Base-by-base conservation (phyloP, 139 green algal genomes). In the Desmodesmus armatus region DNA sequence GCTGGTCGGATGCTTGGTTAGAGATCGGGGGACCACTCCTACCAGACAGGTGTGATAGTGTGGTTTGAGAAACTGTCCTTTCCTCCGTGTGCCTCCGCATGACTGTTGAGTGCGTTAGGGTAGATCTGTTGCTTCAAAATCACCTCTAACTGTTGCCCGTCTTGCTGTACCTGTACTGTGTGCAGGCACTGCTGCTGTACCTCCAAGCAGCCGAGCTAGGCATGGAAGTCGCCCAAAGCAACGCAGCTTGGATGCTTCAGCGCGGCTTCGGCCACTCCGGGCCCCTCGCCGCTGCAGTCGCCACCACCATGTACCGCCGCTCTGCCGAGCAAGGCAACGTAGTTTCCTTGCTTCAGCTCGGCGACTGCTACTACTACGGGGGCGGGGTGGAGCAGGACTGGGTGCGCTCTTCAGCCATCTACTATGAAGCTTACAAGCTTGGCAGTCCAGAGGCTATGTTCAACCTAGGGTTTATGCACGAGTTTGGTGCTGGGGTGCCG, bases 381-480 rank as follows among this genome's bases (percentile, higher is more conserved):
- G 37, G 3, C 76, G 88, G 47, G 0, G 47, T 65, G 15, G 62
- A 80, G 11, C 82, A 73, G 53, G 88, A 94, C 75, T 91, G 87
- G 88, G 80, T 80, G 27, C 83, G 91, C 19, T 65, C 84, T 0
- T 63, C 88, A 21, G 89, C 91, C 4, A 85, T 94, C 27, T 94
- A 92, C 69, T 94, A 94, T 44, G 91, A 94, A 63, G 91, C 88
- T 0, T 91, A 89, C 74, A 86, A 87, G 55, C 88, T 93, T 23
- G 78, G 91, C 53, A 90, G 70, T 40, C 62, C 92, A 5, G 93
- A 98, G 85, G 96, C 96, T 29, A 93, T 97, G 85, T 99, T 98
- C 91, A 98, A 99, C 89, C 88, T 99, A 27, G 97, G 96, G 23
- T 97, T 91, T 85, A 97, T 97, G 94, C 94, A 99, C 84, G 90